Evolutionary conservation across 2,329 filamentous ascomycete genomes (phyloP).

Genomic region (Botrytis squamosa): DNA sequence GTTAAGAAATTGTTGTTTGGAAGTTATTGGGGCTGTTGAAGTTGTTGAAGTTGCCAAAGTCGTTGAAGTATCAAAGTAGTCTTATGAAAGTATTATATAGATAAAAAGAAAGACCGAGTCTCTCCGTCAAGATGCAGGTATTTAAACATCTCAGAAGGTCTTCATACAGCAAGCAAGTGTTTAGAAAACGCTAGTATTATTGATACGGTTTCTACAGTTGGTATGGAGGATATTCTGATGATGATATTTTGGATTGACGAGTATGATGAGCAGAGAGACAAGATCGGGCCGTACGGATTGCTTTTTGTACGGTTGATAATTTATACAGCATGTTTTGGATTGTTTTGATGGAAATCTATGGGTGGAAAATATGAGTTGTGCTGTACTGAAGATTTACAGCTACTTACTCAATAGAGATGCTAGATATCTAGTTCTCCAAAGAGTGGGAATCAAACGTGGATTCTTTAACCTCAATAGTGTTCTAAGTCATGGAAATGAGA

Average conservation of each 20-base stretch:
- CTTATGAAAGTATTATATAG: not conserved
- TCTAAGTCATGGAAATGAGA: not conserved
- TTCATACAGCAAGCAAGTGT: not conserved
- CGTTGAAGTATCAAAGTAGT: not conserved
- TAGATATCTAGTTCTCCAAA: accelerated
- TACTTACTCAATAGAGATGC: not conserved
- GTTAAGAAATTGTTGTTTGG: no score
- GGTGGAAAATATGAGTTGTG: not conserved
- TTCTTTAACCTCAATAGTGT: not conserved
- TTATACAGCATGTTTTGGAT: not conserved
- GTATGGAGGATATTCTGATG: not conserved
- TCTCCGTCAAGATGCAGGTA: not conserved
- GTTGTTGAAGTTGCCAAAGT: not conserved
- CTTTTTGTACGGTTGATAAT: not conserved
- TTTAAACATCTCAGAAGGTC: not conserved
- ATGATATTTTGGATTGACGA: accelerated
- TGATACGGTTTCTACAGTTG: not conserved
- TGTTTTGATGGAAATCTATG: not conserved
- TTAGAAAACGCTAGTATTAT: not conserved
- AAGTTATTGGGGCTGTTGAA: not conserved
- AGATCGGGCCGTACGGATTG: not conserved
- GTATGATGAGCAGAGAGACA: accelerated
- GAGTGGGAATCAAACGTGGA: no score
- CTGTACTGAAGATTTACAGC: not conserved
- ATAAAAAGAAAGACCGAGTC: accelerated